Base-by-base conservation (phyloP, 192 early-diverging fungal genomes). In the Gonapodya prolifera region DNA sequence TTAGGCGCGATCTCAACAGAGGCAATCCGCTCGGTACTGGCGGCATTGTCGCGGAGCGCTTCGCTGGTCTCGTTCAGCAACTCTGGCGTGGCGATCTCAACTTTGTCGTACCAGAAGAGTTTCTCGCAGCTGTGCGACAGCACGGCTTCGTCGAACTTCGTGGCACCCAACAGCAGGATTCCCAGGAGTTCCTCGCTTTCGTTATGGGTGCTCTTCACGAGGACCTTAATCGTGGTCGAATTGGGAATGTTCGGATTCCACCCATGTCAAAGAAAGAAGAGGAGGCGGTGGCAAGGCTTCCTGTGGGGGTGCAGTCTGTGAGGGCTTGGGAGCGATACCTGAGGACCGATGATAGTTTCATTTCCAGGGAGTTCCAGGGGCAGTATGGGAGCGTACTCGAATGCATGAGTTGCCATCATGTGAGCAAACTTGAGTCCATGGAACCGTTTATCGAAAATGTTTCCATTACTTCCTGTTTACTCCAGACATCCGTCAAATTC, bases 131-230 rank as follows among this genome's bases (percentile, higher is more conserved):
- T 0, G 86, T 99, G 16, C 89, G 89, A 16, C 83, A 87, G 34
- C 92, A 91, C 81, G 91, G 91, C 35, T n/a, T n/a, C n/a, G 87
- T 89, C 1, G 91, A 94, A 79, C 98, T 96, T 81, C 86, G 85
- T 34, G 93, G 93, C 2, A 91, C 87, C 70, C 94, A 98, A 73
- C 97, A 99, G 81, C 95, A 99, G 33, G 97, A 99, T 83, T 92
- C 93, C 0, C 97, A 99, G 80, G 96, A 98, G 84, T 98, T 99
- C 83, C 84, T 97, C 16, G 85, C 89, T 1, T 98, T 94, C 80
- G 80, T 99, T 75, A 81, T 98, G 31, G 95, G 97, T 85, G 85
- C 90, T 0, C 80, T 99, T 18, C 96, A 99, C 80, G 97, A 98
- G 82, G 91, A 95, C 78, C 80, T 97, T 34, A 99, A 99, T 78